Base-by-base conservation (phyloP, 371 early-diverging fungal species). In the Apophysomyces variabilis region DNA sequence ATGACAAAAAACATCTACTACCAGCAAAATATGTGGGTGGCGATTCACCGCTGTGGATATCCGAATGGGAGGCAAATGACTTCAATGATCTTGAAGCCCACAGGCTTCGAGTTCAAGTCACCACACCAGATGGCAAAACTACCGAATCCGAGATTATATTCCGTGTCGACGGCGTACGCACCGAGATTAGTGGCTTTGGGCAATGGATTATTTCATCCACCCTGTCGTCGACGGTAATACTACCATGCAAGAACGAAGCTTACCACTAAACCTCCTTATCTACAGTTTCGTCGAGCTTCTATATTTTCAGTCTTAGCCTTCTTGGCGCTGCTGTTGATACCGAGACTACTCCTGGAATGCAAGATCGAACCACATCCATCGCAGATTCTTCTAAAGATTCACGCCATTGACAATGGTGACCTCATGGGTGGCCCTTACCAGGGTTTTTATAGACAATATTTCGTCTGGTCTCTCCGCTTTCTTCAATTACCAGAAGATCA, bases 131-230 rank as follows among this genome's bases (percentile, higher is more conserved):
- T 14, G 91, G 91, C 4, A 75, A 72, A 16, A 58, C 62, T 0
- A 85, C 78, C 2, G 68, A 54, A 35, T 75, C 78, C 41, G 68
- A 47, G 5, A 73, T 79, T 36, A 68, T 68, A 38, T 95, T 92
- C 66, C 80, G 90, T 39, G 80, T 85, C 6, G 92, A 93, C 65
- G 85, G 83, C 8, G 61, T 79, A 61, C 77, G 89, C 5, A 74
- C 79, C 35, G 77, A 85, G 13, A 85, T 91, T 35, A 87, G 85
- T 7, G 90, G 91, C 4, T 69, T 85, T 7, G 93, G 92, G 46
- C 93, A 91, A 65, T 91, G 86, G 75, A 86, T 95, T 44, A 90
- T 94, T 68, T 73, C 80, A 54, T 75, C 87, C 12, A 75, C 85
- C 45, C 82, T 90, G 73, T 76, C 83, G 1, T 47, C 72, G 11